Evolutionary conservation across 192 early-diverging fungal species (phyloP).

Genomic region (Coemansia sp.): DNA sequence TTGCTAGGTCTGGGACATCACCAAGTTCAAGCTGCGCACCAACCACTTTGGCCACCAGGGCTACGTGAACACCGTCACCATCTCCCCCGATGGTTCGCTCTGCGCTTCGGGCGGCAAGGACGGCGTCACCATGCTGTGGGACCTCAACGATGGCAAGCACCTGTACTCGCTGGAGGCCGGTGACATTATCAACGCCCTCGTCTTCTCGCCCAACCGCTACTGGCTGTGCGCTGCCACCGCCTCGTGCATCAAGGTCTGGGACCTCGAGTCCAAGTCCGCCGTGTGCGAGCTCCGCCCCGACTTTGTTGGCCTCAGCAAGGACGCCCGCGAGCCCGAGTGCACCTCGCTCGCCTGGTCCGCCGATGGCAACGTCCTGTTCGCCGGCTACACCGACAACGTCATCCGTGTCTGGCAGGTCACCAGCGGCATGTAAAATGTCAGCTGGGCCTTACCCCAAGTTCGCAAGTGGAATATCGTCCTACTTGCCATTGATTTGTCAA

Average conservation of each 20-base stretch:
- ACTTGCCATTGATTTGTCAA: conserved; percentile 30
- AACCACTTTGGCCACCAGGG: conserved; percentile 99
- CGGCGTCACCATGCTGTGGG: conserved; percentile 99
- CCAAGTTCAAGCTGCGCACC: conserved; percentile 98
- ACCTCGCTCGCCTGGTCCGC: conserved; percentile 98
- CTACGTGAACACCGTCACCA: conserved; percentile 97
- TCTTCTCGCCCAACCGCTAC: conserved; percentile 99
- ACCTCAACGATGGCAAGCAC: conserved; percentile 99
- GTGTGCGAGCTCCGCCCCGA: conserved; percentile 91
- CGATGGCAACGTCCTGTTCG: conserved; percentile 96
- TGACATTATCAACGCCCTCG: conserved; percentile 93
- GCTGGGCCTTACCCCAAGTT: conserved; percentile 17
- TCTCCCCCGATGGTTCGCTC: conserved; percentile 99
- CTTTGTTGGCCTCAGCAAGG: conserved; percentile 72
- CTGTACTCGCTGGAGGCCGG: conserved; percentile 98
- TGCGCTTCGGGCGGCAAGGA: conserved; percentile 99
- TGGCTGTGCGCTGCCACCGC: conserved; percentile 99
- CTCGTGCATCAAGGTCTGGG: conserved; percentile 99
- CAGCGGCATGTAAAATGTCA: conserved; percentile 49
- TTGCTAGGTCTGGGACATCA: conserved; percentile 93
- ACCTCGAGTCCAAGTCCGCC: conserved; percentile 96
- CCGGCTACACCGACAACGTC: conserved; percentile 94
- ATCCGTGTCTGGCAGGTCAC: conserved; percentile 86
- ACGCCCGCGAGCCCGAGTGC: conserved; percentile 79
- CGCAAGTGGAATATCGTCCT: conserved; percentile 57